phyloP scores from a whole-genome alignment of 805 yeast species.

The Ascoidea asiatica region DNA sequence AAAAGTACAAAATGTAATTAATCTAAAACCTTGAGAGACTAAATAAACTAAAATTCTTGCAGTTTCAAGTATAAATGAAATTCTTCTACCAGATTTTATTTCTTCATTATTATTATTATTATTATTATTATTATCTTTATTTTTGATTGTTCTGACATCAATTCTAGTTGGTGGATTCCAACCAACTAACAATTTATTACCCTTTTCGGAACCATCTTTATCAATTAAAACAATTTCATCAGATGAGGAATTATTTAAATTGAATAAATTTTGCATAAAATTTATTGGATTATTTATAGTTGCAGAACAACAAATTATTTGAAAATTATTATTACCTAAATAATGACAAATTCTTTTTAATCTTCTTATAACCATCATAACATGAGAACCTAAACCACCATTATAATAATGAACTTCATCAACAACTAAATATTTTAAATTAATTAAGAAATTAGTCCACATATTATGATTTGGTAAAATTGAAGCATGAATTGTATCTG shows the following conservation, averaged over 20 bases:
- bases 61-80: constrained; percentile 60
- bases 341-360: constrained; percentile 48
- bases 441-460: constrained; percentile 59
- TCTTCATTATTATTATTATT: constrained; percentile 40
- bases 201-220: constrained; percentile 84
- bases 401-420: constrained; percentile 80
- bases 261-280: constrained; percentile 68
- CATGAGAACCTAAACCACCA: constrained; percentile 90
- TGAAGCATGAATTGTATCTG: constrained; percentile 83
- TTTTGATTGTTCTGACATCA: too few relatives aligned
- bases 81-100: constrained; percentile 53
- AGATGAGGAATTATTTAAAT: constrained; percentile 22
- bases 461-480: constrained; percentile 63
- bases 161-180: constrained; percentile 98
- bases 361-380: constrained; percentile 72
- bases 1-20: constrained; percentile 83
- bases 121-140: too few relatives aligned
- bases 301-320: constrained; percentile 87
- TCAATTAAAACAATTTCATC: constrained; percentile 39
- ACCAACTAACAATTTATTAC: constrained; percentile 57
- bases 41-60: constrained; percentile 62
- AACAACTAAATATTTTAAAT: constrained; percentile 62
- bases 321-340: constrained; percentile 38
- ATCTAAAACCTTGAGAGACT: constrained; percentile 50
- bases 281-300: constrained; percentile 63